Evolutionary conservation across 2,329 filamentous ascomycete genomes (phyloP), one percentile per base, ranked within the genome.

Genomic region (Cladosporium sp.): DNA sequence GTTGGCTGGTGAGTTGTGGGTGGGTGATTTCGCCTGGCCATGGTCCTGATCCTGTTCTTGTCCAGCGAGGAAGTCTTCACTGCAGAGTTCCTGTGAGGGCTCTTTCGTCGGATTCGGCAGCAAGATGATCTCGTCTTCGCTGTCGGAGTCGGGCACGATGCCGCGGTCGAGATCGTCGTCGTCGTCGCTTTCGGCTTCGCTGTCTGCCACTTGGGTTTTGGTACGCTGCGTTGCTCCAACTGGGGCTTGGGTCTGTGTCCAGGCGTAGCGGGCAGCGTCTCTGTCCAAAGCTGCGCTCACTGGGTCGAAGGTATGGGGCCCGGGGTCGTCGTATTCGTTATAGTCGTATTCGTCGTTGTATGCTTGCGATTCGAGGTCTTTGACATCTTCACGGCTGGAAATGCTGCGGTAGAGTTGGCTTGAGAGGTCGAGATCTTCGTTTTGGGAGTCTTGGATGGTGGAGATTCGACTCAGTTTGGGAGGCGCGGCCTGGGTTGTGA

Each of bases 281-380:
- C 59, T 52, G 12, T 61, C 58, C 2, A 61, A 50, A n/a, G 59
- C 59, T 12, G 55, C 51, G 45, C 50, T 49, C 5, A 51, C 58
- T 34, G 59, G 59, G 37, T 61, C 58, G 45, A 54, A 61, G 9
- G 57, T 58, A 18, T 39, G 45, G 38, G 32, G 41, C 7, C 43
- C 49, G 12, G 37, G 48, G 17, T 52, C 34, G 24, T 37, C 32
- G 2, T 17, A 11, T 36, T 53, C 45, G 17, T 50, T 20, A 9
- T 54, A 40, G n/a, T 54, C 39, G 37, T 54, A 42, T 17, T 43
- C 36, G 20, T 55, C 51, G 15, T 50, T 29, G 22, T 36, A 9
- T 22, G 37, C 27, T 41, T 48, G 45, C 12, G 45, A 22, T n/a
- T 47, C 43, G 18, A 27, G 9, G 37, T 40, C 22, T 30, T 37